Percentiles rank a stretch among this genome's conserved stretches.
phyloP scores from a whole-genome alignment of 2,329 filamentous ascomycete genomes.

The Fragosphaeria purpurea region DNA sequence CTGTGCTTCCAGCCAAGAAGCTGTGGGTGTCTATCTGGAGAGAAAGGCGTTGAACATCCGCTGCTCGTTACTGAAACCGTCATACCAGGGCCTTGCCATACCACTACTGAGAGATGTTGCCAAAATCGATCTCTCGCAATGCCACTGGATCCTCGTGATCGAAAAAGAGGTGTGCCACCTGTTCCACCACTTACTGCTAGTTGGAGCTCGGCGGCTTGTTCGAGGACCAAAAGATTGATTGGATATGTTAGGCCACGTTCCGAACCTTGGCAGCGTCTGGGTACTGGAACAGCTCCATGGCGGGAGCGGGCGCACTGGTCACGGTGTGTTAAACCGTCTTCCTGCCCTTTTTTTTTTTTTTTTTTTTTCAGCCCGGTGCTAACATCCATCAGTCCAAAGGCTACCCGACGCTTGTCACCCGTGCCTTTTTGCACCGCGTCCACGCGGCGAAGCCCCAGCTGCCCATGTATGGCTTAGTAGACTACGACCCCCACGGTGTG shows the following conservation, averaged over 20 bases:
- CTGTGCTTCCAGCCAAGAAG: conserved; percentile 2
- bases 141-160: conserved; percentile 60
- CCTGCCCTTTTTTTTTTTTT: no score
- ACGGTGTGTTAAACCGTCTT: conserved; percentile 39
- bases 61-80: background rate
- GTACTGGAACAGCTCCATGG: conserved; percentile 41
- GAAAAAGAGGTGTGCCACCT: conserved; percentile 60
- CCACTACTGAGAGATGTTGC: conserved; percentile 42
- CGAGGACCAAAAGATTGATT: no score
- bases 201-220: no score
- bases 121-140: conserved; percentile 35
- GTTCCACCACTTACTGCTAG: no score
- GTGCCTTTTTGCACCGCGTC: conserved; percentile 51
- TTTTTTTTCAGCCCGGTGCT: background rate
- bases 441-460: conserved; percentile 36
- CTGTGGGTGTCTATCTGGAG: background rate
- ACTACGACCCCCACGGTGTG: conserved; percentile 69
- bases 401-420: conserved; percentile 65
- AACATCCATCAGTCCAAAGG: conserved; percentile 55
- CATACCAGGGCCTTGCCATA: conserved; percentile 48
- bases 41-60: background rate
- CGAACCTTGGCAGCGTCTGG: conserved; percentile 49
- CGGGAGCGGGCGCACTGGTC: conserved; percentile 52
- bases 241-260: conserved; percentile 55
- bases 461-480: conserved; percentile 55